phyloP scores from a whole-genome alignment of 805 yeast species.

The Cyberlindnera suaveolens region DNA sequence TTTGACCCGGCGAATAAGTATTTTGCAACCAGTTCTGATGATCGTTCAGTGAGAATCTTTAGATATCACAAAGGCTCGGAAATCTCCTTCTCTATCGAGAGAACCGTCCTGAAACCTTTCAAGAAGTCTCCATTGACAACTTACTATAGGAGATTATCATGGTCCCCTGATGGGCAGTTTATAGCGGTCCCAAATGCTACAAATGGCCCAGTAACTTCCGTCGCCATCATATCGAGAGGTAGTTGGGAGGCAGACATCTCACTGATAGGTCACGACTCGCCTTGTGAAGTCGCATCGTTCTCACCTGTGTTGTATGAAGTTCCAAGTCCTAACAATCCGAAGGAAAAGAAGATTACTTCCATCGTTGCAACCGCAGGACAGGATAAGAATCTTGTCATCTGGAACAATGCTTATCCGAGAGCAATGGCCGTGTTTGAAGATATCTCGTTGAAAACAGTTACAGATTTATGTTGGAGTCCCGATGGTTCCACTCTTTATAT shows the following conservation, averaged over 20 bases:
- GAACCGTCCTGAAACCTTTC: conserved; percentile 79
- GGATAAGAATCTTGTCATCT: conserved; percentile 78
- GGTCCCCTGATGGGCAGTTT: conserved; percentile 90
- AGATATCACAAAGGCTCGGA: conserved; percentile 77
- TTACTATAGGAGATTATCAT: conserved; percentile 77
- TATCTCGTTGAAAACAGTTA: conserved; percentile 67
- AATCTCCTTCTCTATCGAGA: conserved; percentile 80
- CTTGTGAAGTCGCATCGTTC: conserved; percentile 74
- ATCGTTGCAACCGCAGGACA: conserved; percentile 95
- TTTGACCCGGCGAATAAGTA: conserved; percentile 98
- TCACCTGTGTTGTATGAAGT: conserved; percentile 60
- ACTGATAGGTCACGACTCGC: conserved; percentile 77
- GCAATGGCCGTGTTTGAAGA: conserved; percentile 81
- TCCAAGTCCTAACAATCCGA: conserved; percentile 7
- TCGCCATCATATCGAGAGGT: conserved; percentile 69
- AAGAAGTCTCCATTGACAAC: conserved; percentile 85
- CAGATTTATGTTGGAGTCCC: conserved; percentile 87
- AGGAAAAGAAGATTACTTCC: conserved; percentile 43
- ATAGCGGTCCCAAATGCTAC: conserved; percentile 84
- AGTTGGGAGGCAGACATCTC: conserved; percentile 73
- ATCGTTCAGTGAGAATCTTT: conserved; percentile 82
- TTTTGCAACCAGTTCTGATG: conserved; percentile 96
- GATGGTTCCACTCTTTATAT: conserved; percentile 69
- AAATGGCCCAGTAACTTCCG: conserved; percentile 74
- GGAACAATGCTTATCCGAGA: conserved; percentile 74